Evolutionary conservation across 495 filamentous ascomycete genomes (phyloP).

Genomic region (Diplogelasinospora grovesii): DNA sequence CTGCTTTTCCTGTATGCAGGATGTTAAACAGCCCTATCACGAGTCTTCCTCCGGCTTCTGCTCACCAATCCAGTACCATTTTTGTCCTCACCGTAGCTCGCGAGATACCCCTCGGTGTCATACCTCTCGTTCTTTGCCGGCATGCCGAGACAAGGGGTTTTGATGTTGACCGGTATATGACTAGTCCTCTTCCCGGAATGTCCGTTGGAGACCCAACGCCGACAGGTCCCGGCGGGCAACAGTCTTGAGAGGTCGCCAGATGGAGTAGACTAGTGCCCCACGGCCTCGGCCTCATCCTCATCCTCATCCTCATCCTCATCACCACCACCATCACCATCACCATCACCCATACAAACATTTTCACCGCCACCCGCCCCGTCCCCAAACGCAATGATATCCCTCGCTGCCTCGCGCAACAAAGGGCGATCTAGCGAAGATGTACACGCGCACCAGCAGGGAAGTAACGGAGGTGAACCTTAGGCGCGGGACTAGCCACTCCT

Average conservation of each 20-base stretch:
- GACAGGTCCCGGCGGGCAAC: conserved; percentile 11
- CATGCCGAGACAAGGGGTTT: conserved; percentile 2
- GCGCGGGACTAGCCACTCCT: conserved; percentile 9
- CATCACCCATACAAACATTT: no score
- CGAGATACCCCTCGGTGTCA: conserved; percentile 2
- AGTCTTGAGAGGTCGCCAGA: conserved; percentile 14
- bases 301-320: no score
- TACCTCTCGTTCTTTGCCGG: conserved; percentile 1
- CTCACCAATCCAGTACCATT: conserved; percentile 13
- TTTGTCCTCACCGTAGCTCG: conserved; percentile 4
- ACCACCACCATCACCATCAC: no score
- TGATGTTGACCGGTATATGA: not conserved
- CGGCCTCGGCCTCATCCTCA: conserved; percentile 12
- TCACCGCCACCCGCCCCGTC: no score
- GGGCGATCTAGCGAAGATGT: conserved; percentile 8
- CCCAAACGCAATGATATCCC: conserved; percentile 7
- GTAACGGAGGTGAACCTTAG: conserved; percentile 14
- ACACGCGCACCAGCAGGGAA: conserved; percentile 6
- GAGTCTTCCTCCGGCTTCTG: conserved; percentile 11
- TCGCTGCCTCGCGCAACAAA: not conserved
- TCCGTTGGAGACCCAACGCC: conserved; percentile 6
- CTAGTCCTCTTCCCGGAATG: not conserved
- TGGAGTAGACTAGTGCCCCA: no score
- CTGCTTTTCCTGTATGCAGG: conserved; percentile 1
- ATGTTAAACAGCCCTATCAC: conserved; percentile 13